Evolutionary conservation across 768 basidiomycete species (phyloP).

Genomic region (Lactarius indigo): DNA sequence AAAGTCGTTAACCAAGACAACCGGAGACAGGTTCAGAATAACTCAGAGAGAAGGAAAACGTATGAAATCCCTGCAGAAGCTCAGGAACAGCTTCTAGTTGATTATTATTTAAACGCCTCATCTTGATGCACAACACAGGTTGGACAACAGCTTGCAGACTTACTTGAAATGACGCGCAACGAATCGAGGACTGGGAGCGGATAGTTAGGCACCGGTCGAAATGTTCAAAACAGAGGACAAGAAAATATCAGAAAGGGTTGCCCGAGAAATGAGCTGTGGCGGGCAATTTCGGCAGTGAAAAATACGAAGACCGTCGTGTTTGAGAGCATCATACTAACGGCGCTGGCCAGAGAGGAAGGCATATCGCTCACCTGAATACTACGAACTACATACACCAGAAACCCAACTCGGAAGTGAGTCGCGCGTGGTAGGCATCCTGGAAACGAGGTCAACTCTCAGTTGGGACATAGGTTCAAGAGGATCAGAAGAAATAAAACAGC

Average conservation of each 20-base stretch:
- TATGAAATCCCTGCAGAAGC: conserved; percentile 60
- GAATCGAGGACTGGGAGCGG: neutral
- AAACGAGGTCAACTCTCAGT: neutral
- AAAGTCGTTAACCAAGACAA: neutral
- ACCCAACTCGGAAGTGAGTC: neutral
- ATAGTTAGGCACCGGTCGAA: neutral
- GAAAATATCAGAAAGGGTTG: conserved; percentile 63
- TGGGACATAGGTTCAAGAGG: neutral
- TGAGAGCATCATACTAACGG: conserved; percentile 54
- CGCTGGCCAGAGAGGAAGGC: neutral
- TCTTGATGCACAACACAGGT: conserved; percentile 30
- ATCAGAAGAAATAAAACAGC: conserved; percentile 78
- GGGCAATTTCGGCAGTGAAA: conserved; percentile 81
- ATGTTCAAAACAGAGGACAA: neutral
- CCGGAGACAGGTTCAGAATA: neutral
- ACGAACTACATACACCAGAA: neutral
- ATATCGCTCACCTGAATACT: neutral
- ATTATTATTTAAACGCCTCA: conserved; percentile 51
- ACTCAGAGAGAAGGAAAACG: conserved; percentile 28
- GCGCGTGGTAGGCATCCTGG: neutral
- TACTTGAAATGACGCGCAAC: neutral
- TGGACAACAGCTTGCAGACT: neutral
- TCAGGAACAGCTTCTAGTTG: conserved; percentile 93
- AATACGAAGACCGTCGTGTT: conserved; percentile 95
- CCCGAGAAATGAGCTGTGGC: conserved; percentile 87